A percentile compares a stretch with the other conserved stretches of the same genome.
Evolutionary conservation across 1,284 basidiomycete species (phyloP).

Genomic region (Cronartium quercuum): DNA sequence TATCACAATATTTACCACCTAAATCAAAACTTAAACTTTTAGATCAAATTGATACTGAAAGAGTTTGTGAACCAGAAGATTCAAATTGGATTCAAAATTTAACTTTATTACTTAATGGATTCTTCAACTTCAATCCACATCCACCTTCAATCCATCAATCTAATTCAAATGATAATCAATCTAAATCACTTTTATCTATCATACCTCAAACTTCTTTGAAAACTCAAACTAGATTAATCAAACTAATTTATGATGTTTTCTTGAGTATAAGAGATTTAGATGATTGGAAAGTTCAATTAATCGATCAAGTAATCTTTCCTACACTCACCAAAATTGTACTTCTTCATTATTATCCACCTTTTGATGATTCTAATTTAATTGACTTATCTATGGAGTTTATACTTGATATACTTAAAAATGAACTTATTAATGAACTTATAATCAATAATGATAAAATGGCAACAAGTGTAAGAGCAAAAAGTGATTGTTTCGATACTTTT

Average conservation of each 20-base stretch:
- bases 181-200: constrained; percentile 38
- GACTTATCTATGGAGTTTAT: constrained; percentile 27
- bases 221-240: constrained; percentile 47
- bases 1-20: constrained; percentile 50
- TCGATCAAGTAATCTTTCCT: constrained; percentile 24
- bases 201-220: constrained; percentile 43
- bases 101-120: constrained; percentile 51
- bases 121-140: constrained; percentile 44
- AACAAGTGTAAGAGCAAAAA: constrained; percentile 5
- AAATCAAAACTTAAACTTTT: constrained; percentile 51
- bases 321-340: constrained; percentile 24
- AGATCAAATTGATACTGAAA: constrained; percentile 52
- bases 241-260: constrained; percentile 52
- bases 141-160: constrained; percentile 34
- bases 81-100: constrained; percentile 53
- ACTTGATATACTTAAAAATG: constrained; percentile 24
- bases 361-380: constrained; percentile 19
- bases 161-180: constrained; percentile 18
- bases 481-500: constrained; percentile 34
- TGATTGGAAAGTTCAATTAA: constrained; percentile 46
- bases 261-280: constrained; percentile 50
- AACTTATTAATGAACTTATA: constrained; percentile 33
- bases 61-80: constrained; percentile 52
- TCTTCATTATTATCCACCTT: constrained; percentile 17
- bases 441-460: constrained; percentile 14